Percentiles rank a stretch among this genome's conserved stretches.
phyloP scores from a whole-genome alignment of 208 protist genomes.

The Leishmania guyanensis region DNA sequence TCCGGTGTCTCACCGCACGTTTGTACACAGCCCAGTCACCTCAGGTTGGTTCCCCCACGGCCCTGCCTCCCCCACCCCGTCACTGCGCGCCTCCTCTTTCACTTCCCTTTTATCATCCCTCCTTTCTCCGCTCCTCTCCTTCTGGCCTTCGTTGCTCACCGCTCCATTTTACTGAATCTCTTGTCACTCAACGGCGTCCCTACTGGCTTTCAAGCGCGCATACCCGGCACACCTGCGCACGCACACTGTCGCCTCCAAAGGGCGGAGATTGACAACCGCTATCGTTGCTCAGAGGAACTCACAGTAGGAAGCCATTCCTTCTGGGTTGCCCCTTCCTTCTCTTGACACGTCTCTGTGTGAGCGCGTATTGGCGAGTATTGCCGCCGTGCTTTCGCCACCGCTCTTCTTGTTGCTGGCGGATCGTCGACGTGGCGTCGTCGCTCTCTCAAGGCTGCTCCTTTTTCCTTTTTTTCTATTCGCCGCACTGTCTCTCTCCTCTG shows the following conservation, averaged over 20 bases:
- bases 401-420: not conserved
- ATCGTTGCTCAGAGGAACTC: not conserved
- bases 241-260: not conserved
- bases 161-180: too few relatives aligned
- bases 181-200: not conserved
- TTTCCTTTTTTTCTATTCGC: constrained; percentile 15
- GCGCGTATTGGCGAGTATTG: not conserved
- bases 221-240: not conserved
- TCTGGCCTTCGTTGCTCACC: too few relatives aligned
- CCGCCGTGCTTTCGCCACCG: not conserved
- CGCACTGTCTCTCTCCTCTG: not conserved
- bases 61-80: not conserved
- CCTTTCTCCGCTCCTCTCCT: not conserved
- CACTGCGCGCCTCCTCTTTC: not conserved
- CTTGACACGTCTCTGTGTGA: not conserved
- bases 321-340: not conserved
- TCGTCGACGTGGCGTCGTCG: not conserved
- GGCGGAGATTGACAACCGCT: not conserved
- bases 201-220: not conserved
- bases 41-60: not conserved
- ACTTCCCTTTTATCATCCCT: not conserved
- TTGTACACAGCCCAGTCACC: not conserved
- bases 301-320: not conserved
- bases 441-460: not conserved
- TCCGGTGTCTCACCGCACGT: not conserved